Evolutionary conservation across 2,329 filamentous ascomycete genomes (phyloP).

Genomic region (Pseudopithomyces maydicus): DNA sequence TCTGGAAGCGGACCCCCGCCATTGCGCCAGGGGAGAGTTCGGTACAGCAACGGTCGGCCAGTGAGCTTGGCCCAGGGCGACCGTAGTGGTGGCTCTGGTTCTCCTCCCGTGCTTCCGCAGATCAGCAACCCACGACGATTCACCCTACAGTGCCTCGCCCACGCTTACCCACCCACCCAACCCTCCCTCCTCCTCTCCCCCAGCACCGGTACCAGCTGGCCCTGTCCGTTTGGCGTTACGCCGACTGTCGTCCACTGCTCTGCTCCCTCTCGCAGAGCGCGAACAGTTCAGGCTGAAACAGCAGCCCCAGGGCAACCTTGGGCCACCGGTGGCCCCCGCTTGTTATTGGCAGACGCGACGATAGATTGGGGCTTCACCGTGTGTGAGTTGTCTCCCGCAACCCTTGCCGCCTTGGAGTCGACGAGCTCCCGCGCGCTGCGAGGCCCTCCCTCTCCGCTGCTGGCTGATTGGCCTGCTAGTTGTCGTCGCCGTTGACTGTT

Average conservation of each 20-base stretch:
- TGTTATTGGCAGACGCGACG: slow-evolving; percentile 27
- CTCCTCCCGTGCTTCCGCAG: slow-evolving; percentile 17
- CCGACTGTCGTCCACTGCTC: slow-evolving; percentile 11
- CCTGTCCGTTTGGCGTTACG: slow-evolving; percentile 4
- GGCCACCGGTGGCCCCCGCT: slow-evolving; percentile 18
- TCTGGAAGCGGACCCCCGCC: slow-evolving; percentile 12
- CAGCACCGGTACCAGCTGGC: background rate
- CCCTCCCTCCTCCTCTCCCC: background rate
- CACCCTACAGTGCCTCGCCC: slow-evolving; percentile 9
- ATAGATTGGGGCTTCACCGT: slow-evolving; percentile 24
- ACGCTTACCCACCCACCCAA: slow-evolving; percentile 8
- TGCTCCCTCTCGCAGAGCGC: slow-evolving; percentile 8
- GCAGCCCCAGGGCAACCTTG: slow-evolving; percentile 18
- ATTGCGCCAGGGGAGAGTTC: slow-evolving; percentile 12
- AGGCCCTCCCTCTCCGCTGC: slow-evolving; percentile 20
- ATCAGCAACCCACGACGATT: slow-evolving; percentile 13
- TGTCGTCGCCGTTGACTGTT: slow-evolving; percentile 9
- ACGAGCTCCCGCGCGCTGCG: slow-evolving; percentile 25
- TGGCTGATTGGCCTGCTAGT: slow-evolving; percentile 32
- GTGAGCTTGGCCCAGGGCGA: slow-evolving; percentile 6
- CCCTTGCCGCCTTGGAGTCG: slow-evolving; percentile 32
- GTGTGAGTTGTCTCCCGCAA: slow-evolving; percentile 34
- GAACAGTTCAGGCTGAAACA: slow-evolving; percentile 32
- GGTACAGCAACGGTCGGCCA: slow-evolving; percentile 17
- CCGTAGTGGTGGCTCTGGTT: slow-evolving; percentile 12